Percentiles rank a stretch among this genome's conserved stretches.
Conservation (phyloP, 345 rosid species). For the Microthlaspi erraticum region DNA sequence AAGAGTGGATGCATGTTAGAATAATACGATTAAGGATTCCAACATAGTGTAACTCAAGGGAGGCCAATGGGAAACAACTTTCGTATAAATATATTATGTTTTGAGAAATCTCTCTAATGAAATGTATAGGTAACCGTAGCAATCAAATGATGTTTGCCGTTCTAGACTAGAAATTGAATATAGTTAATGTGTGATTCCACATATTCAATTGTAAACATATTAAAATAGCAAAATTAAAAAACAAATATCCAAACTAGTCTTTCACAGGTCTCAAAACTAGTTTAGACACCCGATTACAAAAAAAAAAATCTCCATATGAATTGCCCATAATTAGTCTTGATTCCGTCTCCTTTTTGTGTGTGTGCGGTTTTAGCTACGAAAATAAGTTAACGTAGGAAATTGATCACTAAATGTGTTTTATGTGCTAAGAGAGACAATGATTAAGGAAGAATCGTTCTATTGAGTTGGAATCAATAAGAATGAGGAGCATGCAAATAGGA, state of each 20-base stretch:
- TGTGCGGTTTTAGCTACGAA: slow-evolving; percentile 1
- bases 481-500: slow-evolving; percentile 13
- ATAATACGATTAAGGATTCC: neutral
- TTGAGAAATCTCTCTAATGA: neutral
- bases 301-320: neutral
- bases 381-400: neutral
- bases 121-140: neutral
- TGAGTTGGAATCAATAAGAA: slow-evolving; percentile 3
- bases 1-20: too few relatives aligned
- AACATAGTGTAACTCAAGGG: neutral
- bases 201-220: neutral
- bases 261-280: neutral
- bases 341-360: neutral
- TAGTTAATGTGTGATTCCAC: neutral
- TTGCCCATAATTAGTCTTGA: neutral
- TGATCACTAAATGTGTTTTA: neutral
- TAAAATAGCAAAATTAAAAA: neutral
- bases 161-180: neutral
- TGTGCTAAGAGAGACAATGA: slow-evolving; percentile 6
- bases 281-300: neutral
- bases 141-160: neutral
- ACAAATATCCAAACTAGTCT: too few relatives aligned
- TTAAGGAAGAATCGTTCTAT: neutral
- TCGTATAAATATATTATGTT: neutral
- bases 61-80: neutral